A percentile compares a stretch with the other conserved stretches of the same genome.
These are phyloP conservation scores for Sporothrix pseudoabietina DNA, from an alignment of 2,329 filamentous ascomycete genomes.

Conservation along the genomic window DNA sequence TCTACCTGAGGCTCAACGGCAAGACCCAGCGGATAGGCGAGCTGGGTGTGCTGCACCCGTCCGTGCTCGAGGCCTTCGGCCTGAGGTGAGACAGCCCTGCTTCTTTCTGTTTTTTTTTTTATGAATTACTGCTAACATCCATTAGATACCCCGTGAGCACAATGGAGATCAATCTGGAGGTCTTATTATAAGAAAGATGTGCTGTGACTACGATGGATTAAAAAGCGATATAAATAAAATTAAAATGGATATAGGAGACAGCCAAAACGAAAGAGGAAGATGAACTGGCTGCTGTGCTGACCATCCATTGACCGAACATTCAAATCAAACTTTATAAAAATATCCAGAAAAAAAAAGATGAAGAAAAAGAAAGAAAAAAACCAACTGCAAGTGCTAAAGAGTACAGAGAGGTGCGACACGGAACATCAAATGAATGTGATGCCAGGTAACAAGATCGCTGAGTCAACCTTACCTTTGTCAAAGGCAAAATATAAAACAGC, in stretches of 20 bases:
- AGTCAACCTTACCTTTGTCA: not conserved
- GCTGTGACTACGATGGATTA: not conserved
- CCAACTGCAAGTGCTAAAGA: not conserved
- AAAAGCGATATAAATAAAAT: conserved; percentile 9
- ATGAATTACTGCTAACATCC: conserved; percentile 1
- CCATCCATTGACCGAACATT: not conserved
- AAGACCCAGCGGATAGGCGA: conserved; percentile 79
- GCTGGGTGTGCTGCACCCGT: conserved; percentile 92
- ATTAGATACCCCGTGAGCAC: conserved; percentile 84
- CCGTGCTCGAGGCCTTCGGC: conserved; percentile 90
- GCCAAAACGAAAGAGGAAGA: not conserved
- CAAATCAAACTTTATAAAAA: too few species aligned
- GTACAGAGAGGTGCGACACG: not conserved
- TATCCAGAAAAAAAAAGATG: too few species aligned
- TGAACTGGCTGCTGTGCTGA: not conserved
- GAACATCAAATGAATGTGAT: not conserved
- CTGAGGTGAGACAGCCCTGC: conserved; percentile 62
- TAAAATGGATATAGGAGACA: not conserved
- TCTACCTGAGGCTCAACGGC: conserved; percentile 74
- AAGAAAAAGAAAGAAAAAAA: not conserved
- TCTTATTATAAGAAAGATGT: conserved; percentile 66
- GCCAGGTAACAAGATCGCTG: not conserved
- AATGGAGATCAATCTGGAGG: conserved; percentile 90
- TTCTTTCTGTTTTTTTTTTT: conserved; percentile 1
- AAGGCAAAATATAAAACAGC: not conserved